Evolutionary conservation across 371 early-diverging fungal genomes (phyloP).

Genomic region (Mucor indicus): DNA sequence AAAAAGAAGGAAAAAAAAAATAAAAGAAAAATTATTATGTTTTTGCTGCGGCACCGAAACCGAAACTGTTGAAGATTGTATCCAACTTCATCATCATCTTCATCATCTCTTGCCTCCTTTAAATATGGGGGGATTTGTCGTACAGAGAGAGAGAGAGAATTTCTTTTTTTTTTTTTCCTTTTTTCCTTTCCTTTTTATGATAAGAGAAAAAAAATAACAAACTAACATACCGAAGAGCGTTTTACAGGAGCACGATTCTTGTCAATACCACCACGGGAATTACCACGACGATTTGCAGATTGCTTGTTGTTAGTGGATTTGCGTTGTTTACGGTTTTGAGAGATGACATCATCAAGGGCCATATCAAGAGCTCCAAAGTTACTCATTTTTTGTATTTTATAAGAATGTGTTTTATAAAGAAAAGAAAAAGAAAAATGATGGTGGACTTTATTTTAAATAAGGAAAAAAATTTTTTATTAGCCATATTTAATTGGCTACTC

Average conservation of each 20-base stretch:
- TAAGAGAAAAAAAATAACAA: slow-evolving; percentile 3
- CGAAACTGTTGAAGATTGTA: no score
- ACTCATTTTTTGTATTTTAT: slow-evolving; percentile 16
- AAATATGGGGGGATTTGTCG: no score
- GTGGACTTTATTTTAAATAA: no score
- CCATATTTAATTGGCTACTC: neutral
- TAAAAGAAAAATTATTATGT: neutral
- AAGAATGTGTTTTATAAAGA: neutral
- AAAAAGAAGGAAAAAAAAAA: neutral
- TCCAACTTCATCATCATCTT: neutral
- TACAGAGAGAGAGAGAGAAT: slow-evolving; percentile 2
- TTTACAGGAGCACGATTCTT: slow-evolving; percentile 23
- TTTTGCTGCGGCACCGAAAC: no score
- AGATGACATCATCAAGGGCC: slow-evolving; percentile 54
- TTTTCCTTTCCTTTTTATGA: slow-evolving; percentile 1
- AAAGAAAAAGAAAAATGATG: neutral
- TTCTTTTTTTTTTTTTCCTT: slow-evolving; percentile 1
- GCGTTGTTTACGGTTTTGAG: slow-evolving; percentile 37
- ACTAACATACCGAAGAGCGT: slow-evolving; percentile 39
- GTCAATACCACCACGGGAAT: slow-evolving; percentile 19
- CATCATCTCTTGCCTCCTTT: neutral
- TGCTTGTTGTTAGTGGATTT: slow-evolving; percentile 15
- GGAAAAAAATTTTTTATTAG: neutral
- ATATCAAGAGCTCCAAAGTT: slow-evolving; percentile 44
- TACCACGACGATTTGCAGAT: slow-evolving; percentile 13